Evolutionary conservation across 2,329 filamentous ascomycete species (phyloP), one percentile per base, ranked within the genome.

Genomic region (Eurotiales sp.): DNA sequence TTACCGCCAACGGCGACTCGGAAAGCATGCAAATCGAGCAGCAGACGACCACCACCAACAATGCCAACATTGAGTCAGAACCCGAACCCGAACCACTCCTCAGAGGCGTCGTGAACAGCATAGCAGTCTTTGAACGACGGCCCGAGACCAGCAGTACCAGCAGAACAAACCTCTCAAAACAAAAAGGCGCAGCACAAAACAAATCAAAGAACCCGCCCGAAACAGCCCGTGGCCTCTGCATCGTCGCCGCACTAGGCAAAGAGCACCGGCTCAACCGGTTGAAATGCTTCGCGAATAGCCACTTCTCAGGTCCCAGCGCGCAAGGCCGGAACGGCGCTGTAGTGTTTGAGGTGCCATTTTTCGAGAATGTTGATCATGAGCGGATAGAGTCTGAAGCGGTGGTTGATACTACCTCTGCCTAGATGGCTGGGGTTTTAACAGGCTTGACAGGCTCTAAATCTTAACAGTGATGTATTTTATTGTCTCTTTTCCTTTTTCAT

Each of bases 221-320:
- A 19, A 65, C 69, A 42, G 59, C 63, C 43, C 65, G 64, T 17
- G 90, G 90, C 1, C 71, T 96, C 2, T 92, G 88, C 60, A 80
- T 97, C 23, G 85, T 95, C 11, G 88, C 85, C n/a, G 93, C 86
- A 14, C 80, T 95, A 1, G 90, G 88, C 30, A 92, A 88, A 64
- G 89, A 96, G 70, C 87, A 91, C 69, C 82, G 90, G 40, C 74
- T 96, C 37, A 93, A 90, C 3, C 79, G 88, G 56, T 97, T 90
- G 90, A 85, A 85, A 70, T 63, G 65, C 37, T 71, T 68, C 49
- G 56, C 61, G 19, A 71, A 75, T 44, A 71, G 68, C 46, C 67
- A 64, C 47, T 54, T 64, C 34, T 59, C 68, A 30, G 67, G 68
- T 12, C 40, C 61, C 37, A 55, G 64, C 44, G 47, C 64, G 3